Evolutionary conservation across 768 basidiomycete species (phyloP).

Genomic region (Suillus occidentalis): DNA sequence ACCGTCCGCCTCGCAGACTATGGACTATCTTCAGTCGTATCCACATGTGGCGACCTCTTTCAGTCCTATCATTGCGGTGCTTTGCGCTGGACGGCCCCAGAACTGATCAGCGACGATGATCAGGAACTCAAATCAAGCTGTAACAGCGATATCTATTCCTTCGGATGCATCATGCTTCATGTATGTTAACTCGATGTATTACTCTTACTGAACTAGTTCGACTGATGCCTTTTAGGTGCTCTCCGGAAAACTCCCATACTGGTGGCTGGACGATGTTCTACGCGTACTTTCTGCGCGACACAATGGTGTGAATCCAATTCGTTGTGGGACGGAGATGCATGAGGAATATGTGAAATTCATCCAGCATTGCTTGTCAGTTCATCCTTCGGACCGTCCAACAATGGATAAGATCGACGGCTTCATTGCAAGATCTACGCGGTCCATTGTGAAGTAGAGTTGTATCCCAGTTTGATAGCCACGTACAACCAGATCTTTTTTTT

Average conservation of each 20-base stretch:
- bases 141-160: constrained; percentile 44
- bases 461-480: background rate
- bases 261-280: constrained; percentile 3
- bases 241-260: background rate
- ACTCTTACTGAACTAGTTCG: constrained; percentile 15
- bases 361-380: background rate
- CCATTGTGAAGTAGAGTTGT: background rate
- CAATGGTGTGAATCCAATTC: background rate
- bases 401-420: background rate
- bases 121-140: background rate
- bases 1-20: constrained; percentile 43
- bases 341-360: background rate
- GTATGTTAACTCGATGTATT: constrained; percentile 24
- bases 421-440: background rate
- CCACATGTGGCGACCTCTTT: background rate
- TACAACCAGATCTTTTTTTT: background rate
- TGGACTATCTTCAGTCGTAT: constrained; percentile 39
- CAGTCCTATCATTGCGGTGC: constrained; percentile 25
- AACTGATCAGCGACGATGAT: constrained; percentile 26
- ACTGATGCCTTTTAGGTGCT: background rate
- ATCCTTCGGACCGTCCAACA: background rate
- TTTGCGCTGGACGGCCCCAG: constrained; percentile 44
- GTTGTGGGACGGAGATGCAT: background rate
- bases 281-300: background rate
- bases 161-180: constrained; percentile 36